phyloP scores from a whole-genome alignment of 2,329 filamentous ascomycete genomes.

The Botrytis fabae region DNA sequence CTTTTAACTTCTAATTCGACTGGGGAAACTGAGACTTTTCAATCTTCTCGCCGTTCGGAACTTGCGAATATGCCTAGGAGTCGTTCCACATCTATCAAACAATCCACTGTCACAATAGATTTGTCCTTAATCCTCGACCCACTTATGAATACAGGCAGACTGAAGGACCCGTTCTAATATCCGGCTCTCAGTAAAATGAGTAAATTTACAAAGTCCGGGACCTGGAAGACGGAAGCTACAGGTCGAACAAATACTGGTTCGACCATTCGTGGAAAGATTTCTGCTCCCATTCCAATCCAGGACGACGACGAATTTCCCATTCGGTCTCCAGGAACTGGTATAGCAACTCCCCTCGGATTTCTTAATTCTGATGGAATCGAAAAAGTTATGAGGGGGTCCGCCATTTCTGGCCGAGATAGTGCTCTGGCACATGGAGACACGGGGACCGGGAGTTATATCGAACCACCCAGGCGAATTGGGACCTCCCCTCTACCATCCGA shows the following conservation, averaged over 20 bases:
- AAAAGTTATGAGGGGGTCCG: slow-evolving; percentile 18
- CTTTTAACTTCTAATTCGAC: not conserved
- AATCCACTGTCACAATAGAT: slow-evolving; percentile 18
- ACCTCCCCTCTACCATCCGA: slow-evolving; percentile 19
- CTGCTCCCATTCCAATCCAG: slow-evolving; percentile 59
- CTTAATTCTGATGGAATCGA: slow-evolving; percentile 24
- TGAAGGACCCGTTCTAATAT: not conserved
- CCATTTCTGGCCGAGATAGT: slow-evolving; percentile 22
- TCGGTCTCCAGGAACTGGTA: slow-evolving; percentile 46
- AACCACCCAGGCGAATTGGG: slow-evolving; percentile 16
- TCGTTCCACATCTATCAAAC: slow-evolving; percentile 8
- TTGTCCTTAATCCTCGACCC: slow-evolving; percentile 28
- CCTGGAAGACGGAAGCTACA: slow-evolving; percentile 32
- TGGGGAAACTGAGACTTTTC: slow-evolving; percentile 5
- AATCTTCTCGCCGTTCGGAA: slow-evolving; percentile 11
- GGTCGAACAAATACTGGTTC: slow-evolving; percentile 44
- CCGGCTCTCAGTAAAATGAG: slow-evolving; percentile 33
- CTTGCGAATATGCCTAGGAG: slow-evolving; percentile 26
- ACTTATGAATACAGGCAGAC: slow-evolving; percentile 22
- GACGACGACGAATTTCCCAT: slow-evolving; percentile 58
- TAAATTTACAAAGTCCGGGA: slow-evolving; percentile 33
- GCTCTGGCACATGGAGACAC: slow-evolving; percentile 27
- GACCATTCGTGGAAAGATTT: slow-evolving; percentile 57
- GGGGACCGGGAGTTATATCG: slow-evolving; percentile 15
- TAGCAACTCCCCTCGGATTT: slow-evolving; percentile 41